Percentiles rank a stretch among this genome's conserved stretches.
Conservation (phyloP, 2,329 filamentous ascomycete genomes). For the Lizonia empirigonia region DNA sequence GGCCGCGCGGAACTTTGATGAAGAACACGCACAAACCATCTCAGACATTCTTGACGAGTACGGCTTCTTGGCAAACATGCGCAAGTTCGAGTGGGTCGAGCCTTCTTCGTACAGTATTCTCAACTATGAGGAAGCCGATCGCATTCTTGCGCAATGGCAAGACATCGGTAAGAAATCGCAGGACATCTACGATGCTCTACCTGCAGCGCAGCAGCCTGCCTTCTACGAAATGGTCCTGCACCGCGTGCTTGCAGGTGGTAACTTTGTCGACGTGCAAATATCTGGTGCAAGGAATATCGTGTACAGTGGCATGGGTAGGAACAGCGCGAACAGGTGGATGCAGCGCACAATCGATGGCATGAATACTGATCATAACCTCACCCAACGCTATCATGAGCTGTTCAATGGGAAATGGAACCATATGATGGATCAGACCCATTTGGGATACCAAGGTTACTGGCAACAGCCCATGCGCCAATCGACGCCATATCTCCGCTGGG, state of each 20-base stretch:
- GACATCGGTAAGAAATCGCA: slow-evolving; percentile 60
- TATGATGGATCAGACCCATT: slow-evolving; percentile 50
- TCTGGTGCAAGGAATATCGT: slow-evolving; percentile 46
- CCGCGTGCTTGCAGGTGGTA: slow-evolving; percentile 63
- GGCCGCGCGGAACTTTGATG: slow-evolving; percentile 64
- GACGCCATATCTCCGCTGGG: slow-evolving; percentile 65
- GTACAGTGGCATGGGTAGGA: slow-evolving; percentile 46
- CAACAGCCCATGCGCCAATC: slow-evolving; percentile 76
- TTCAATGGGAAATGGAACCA: slow-evolving; percentile 49
- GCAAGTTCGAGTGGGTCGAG: slow-evolving; percentile 68
- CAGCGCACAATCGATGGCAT: slow-evolving; percentile 46
- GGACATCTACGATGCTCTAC: slow-evolving; percentile 61
- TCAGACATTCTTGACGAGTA: slow-evolving; percentile 62
- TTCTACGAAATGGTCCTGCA: slow-evolving; percentile 69
- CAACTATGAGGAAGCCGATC: slow-evolving; percentile 69
- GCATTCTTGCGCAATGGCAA: slow-evolving; percentile 62
- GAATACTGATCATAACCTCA: slow-evolving; percentile 46
- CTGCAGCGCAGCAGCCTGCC: slow-evolving; percentile 58
- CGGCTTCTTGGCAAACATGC: slow-evolving; percentile 61
- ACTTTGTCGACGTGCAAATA: slow-evolving; percentile 58
- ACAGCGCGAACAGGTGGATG: slow-evolving; percentile 47
- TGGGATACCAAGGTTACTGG: slow-evolving; percentile 53
- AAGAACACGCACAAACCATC: slow-evolving; percentile 55
- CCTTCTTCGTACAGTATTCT: slow-evolving; percentile 64
- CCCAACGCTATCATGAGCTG: slow-evolving; percentile 42